A percentile compares a stretch with the other conserved stretches of the same genome.
phyloP scores from a whole-genome alignment of 768 basidiomycete species.

The Tremella fuciformis region DNA sequence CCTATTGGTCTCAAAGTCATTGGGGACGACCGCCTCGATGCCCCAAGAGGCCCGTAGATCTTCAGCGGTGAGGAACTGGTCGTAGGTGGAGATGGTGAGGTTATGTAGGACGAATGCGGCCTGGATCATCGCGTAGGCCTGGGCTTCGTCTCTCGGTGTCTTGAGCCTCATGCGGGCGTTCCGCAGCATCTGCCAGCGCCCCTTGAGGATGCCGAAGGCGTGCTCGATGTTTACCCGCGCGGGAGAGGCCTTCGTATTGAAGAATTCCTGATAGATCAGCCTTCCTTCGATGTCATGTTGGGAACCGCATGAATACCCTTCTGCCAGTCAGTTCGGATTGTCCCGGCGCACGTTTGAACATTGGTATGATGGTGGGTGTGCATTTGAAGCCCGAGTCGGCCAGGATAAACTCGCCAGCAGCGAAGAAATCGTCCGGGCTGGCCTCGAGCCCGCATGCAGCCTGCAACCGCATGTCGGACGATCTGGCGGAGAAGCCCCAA shows the following conservation, averaged over 20 bases:
- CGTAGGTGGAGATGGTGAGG: background rate
- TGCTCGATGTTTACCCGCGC: slow-evolving; percentile 4
- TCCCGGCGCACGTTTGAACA: background rate
- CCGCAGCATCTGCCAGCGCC: slow-evolving; percentile 1
- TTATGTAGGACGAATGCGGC: slow-evolving; percentile 3
- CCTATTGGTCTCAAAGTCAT: background rate
- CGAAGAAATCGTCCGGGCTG: background rate
- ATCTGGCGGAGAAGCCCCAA: slow-evolving; percentile 1
- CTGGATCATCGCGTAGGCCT: background rate
- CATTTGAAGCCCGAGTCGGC: slow-evolving; percentile 5
- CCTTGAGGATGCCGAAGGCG: slow-evolving; percentile 8
- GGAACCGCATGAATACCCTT: background rate
- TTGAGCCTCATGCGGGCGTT: background rate
- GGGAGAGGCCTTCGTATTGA: background rate
- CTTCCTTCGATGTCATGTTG: background rate
- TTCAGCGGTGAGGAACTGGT: background rate
- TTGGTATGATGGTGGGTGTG: slow-evolving; percentile 1
- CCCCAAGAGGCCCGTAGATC: background rate
- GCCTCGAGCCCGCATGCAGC: background rate
- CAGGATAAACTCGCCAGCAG: background rate
- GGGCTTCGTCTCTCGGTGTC: background rate
- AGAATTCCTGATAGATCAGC: background rate
- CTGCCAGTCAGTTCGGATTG: background rate
- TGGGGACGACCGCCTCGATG: no score
- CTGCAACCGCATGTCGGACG: slow-evolving; percentile 4